A percentile compares a stretch with the other conserved stretches of the same genome.
phyloP scores from a whole-genome alignment of 2,329 filamentous ascomycete genomes.

The Sclerotinia minor region DNA sequence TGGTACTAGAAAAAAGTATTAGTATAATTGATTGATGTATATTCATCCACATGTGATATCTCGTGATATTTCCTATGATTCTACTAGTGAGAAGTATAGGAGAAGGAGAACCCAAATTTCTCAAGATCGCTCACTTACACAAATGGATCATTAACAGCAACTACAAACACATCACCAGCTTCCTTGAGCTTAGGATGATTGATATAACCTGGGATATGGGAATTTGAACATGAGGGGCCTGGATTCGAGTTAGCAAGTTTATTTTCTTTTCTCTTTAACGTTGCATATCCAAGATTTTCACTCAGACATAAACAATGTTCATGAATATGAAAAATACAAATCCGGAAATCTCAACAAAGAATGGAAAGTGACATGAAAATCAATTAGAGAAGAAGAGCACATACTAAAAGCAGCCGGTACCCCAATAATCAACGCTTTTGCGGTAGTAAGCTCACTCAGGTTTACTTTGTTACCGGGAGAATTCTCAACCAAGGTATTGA shows the following conservation, averaged over 20 bases:
- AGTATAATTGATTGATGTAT: neutral
- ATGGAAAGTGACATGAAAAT: neutral
- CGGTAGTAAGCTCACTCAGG: slow-evolving; percentile 70
- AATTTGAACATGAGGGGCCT: slow-evolving; percentile 63
- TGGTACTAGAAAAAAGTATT: slow-evolving; percentile 61
- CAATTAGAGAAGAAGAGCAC: slow-evolving; percentile 30
- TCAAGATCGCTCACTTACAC: slow-evolving; percentile 60
- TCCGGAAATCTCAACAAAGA: neutral
- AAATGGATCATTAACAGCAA: slow-evolving; percentile 92
- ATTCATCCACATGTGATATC: too few relatives aligned
- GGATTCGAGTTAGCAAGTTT: neutral
- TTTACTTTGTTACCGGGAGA: slow-evolving; percentile 93
- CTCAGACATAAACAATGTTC: too few relatives aligned
- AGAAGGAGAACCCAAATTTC: too few relatives aligned
- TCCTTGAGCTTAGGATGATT: slow-evolving; percentile 74
- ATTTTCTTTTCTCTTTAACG: neutral
- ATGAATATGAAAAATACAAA: neutral
- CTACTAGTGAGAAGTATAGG: neutral
- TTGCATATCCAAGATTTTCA: neutral
- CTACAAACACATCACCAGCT: slow-evolving; percentile 82
- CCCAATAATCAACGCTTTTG: slow-evolving; percentile 80
- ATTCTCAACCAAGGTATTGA: slow-evolving; percentile 76
- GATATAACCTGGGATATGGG: slow-evolving; percentile 85
- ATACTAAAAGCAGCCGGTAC: slow-evolving; percentile 76
- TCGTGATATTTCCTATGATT: neutral